phyloP scores from a whole-genome alignment of 129 eudicot species.

The Saussurea involucrata region DNA sequence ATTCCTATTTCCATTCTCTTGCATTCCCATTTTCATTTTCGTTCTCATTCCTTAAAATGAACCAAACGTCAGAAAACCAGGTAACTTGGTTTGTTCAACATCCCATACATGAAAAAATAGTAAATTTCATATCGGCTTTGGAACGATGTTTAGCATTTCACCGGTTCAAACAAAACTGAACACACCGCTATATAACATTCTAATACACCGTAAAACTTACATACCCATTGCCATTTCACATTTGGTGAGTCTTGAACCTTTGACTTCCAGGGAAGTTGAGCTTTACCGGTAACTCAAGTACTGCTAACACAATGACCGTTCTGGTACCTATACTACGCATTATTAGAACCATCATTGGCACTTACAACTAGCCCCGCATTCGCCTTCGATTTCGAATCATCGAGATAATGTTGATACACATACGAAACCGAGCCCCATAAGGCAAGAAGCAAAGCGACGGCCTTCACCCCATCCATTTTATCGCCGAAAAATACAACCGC shows the following conservation, averaged over 20 bases:
- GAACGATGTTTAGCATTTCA: too few species aligned
- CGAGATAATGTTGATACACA: slow-evolving; percentile 53
- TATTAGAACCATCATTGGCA: slow-evolving; percentile 9
- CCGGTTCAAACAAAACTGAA: too few species aligned
- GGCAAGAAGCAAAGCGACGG: slow-evolving; percentile 44
- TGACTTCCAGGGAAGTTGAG: neutral
- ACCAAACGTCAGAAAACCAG: too few species aligned
- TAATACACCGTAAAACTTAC: too few species aligned
- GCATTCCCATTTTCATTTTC: too few species aligned
- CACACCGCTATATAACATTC: too few species aligned
- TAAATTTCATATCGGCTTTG: too few species aligned
- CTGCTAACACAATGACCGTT: neutral
- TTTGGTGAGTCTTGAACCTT: neutral
- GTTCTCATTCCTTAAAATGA: too few species aligned
- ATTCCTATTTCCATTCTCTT: too few species aligned
- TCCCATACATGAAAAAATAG: too few species aligned
- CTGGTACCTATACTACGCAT: neutral
- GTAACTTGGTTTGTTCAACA: too few species aligned
- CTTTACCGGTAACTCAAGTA: neutral
- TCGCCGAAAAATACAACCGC: slow-evolving; percentile 55
- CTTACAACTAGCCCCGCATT: slow-evolving; percentile 11
- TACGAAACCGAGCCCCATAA: slow-evolving; percentile 64
- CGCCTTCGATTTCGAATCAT: slow-evolving; percentile 28
- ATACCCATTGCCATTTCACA: neutral
- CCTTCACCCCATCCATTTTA: slow-evolving; percentile 65